phyloP scores from a whole-genome alignment of 2,329 filamentous ascomycete genomes.

The Biscogniauxia mediterranea region DNA sequence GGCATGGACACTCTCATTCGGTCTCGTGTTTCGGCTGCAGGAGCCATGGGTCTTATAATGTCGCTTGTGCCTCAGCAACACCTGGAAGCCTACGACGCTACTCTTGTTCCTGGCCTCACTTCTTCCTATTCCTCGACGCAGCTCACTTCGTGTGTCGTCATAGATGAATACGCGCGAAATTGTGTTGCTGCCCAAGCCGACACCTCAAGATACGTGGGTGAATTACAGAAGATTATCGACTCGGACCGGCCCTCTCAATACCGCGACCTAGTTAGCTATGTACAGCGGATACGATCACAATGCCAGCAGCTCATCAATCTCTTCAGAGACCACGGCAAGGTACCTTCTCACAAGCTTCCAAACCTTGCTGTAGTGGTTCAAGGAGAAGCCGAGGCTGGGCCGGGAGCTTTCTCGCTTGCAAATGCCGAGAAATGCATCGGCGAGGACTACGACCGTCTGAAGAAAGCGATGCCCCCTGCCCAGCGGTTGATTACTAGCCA shows the following conservation, averaged over 20 bases:
- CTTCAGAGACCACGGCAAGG: slow-evolving; percentile 87
- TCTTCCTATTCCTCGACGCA: slow-evolving; percentile 84
- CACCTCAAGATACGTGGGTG: slow-evolving; percentile 58
- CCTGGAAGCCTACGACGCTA: slow-evolving; percentile 62
- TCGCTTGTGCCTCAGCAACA: slow-evolving; percentile 66
- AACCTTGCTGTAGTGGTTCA: slow-evolving; percentile 87
- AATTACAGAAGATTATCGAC: slow-evolving; percentile 75
- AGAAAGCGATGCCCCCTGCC: slow-evolving; percentile 83
- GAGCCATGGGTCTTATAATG: slow-evolving; percentile 83
- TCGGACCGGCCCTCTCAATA: slow-evolving; percentile 79
- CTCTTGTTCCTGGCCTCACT: slow-evolving; percentile 63
- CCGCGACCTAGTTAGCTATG: slow-evolving; percentile 83
- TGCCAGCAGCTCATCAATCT: slow-evolving; percentile 87
- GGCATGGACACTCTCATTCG: slow-evolving; percentile 85
- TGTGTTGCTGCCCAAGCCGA: slow-evolving; percentile 46
- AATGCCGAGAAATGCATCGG: slow-evolving; percentile 86
- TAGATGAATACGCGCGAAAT: slow-evolving; percentile 82
- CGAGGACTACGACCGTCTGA: slow-evolving; percentile 83
- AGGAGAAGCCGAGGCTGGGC: slow-evolving; percentile 86
- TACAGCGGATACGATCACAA: slow-evolving; percentile 86
- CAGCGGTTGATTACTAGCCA: slow-evolving; percentile 82
- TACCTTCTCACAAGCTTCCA: slow-evolving; percentile 72
- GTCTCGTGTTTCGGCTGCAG: slow-evolving; percentile 83
- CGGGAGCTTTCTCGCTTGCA: slow-evolving; percentile 83
- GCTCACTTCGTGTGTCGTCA: slow-evolving; percentile 74